Conservation (phyloP, 2,329 filamentous ascomycete genomes). For the Hypoxylon sp. region DNA sequence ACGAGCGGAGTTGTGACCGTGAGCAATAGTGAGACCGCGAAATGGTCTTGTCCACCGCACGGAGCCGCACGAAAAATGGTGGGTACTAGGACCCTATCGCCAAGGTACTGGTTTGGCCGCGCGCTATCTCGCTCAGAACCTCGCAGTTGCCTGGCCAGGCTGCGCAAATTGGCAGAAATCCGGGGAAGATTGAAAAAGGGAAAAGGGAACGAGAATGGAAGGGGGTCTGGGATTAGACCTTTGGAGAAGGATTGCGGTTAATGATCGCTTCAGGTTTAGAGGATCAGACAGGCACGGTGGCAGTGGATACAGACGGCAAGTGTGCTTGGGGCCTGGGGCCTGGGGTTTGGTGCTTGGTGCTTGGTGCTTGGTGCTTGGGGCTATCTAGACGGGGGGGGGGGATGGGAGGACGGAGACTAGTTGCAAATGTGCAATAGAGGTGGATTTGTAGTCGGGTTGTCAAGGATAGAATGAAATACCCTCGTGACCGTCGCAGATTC, state of each 20-base stretch:
- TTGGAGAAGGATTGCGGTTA: slow-evolving; percentile 37
- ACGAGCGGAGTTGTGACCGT: slow-evolving; percentile 21
- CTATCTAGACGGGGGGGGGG: not conserved
- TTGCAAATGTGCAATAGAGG: slow-evolving; percentile 12
- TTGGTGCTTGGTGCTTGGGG: not conserved
- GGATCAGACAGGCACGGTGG: slow-evolving; percentile 35
- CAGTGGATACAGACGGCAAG: slow-evolving; percentile 41
- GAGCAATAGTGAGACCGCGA: slow-evolving; percentile 34
- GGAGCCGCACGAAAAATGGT: slow-evolving; percentile 40
- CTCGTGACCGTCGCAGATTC: slow-evolving; percentile 40
- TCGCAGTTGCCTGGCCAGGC: slow-evolving; percentile 39
- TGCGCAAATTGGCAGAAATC: slow-evolving; percentile 41
- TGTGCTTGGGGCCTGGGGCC: slow-evolving; percentile 15
- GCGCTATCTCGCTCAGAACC: slow-evolving; percentile 36
- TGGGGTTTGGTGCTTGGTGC: not conserved
- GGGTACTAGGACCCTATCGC: slow-evolving; percentile 38
- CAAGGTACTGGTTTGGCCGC: slow-evolving; percentile 33
- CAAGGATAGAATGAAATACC: slow-evolving; percentile 34
- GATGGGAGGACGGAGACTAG: slow-evolving; percentile 5
- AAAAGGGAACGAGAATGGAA: slow-evolving; percentile 38
- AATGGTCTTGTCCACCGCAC: slow-evolving; percentile 35
- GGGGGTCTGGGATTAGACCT: slow-evolving; percentile 40
- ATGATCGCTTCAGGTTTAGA: slow-evolving; percentile 41
- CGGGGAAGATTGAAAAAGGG: slow-evolving; percentile 29
- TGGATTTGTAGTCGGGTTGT: slow-evolving; percentile 33